phyloP scores from a whole-genome alignment of 805 yeast genomes.

The Ogataea henricii region DNA sequence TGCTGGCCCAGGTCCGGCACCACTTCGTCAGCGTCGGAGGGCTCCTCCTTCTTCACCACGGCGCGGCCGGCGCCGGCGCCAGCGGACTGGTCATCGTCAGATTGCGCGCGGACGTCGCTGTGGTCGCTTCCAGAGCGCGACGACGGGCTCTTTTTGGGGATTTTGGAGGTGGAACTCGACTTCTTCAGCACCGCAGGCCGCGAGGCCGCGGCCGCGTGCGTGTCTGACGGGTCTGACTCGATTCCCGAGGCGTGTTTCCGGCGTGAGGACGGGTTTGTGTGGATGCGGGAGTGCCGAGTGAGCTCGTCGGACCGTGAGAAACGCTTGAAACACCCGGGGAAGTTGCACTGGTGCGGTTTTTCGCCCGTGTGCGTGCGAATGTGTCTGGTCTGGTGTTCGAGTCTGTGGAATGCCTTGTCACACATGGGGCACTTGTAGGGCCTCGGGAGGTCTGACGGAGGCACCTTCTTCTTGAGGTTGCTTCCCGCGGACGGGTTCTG shows the following conservation, averaged over 20 bases:
- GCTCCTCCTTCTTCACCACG: slow-evolving; percentile 19
- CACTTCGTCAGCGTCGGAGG: slow-evolving; percentile 18
- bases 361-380: slow-evolving; percentile 93
- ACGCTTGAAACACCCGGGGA: slow-evolving; percentile 80
- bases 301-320: slow-evolving; percentile 83
- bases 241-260: slow-evolving; percentile 30
- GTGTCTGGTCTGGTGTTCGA: slow-evolving; percentile 91
- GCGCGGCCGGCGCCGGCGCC: slow-evolving; percentile 4
- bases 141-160: slow-evolving; percentile 12
- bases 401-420: slow-evolving; percentile 80
- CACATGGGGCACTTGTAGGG: slow-evolving; percentile 88
- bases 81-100: slow-evolving; percentile 1
- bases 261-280: slow-evolving; percentile 53
- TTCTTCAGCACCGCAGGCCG: slow-evolving; percentile 18
- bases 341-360: slow-evolving; percentile 83
- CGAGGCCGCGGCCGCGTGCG: slow-evolving; percentile 15
- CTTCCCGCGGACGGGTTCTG: slow-evolving; percentile 24
- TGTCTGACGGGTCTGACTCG: slow-evolving; percentile 18
- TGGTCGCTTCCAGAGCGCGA: slow-evolving; percentile 7
- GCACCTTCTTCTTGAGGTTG: slow-evolving; percentile 26
- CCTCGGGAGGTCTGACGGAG: slow-evolving; percentile 39
- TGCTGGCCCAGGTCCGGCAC: slow-evolving; percentile 3
- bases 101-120: slow-evolving; percentile 4
- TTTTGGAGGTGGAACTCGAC: slow-evolving; percentile 22
- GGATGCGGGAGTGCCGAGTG: slow-evolving; percentile 83